Percentiles rank a stretch among this genome's conserved stretches.
These are phyloP conservation scores for Aspergillus piperis DNA, from an alignment of 2,329 filamentous ascomycete genomes.

Conservation along the genomic window DNA sequence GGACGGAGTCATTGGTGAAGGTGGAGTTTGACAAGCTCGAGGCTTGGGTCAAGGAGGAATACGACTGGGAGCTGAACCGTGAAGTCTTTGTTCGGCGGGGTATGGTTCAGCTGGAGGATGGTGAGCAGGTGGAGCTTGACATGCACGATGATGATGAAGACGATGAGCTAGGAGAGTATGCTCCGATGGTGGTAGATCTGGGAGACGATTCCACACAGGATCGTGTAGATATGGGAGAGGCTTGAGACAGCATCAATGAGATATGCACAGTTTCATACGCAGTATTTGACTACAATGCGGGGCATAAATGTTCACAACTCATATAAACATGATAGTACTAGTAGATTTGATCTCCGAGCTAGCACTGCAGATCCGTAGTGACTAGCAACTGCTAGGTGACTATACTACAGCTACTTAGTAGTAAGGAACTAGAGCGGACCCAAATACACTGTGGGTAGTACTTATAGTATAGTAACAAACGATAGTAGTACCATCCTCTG, in stretches of 20 bases:
- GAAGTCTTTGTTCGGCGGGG: constrained; percentile 58
- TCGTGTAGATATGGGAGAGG: neutral
- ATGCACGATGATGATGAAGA: constrained; percentile 62
- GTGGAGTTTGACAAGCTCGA: constrained; percentile 59
- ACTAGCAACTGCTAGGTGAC: too few relatives aligned
- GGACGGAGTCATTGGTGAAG: constrained; percentile 45
- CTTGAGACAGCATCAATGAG: neutral
- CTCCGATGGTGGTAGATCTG: constrained; percentile 60
- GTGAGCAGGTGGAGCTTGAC: constrained; percentile 63
- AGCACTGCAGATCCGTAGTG: too few relatives aligned
- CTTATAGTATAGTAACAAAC: too few relatives aligned
- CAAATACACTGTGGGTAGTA: too few relatives aligned
- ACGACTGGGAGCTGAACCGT: constrained; percentile 59
- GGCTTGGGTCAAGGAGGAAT: constrained; percentile 55
- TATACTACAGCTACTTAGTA: too few relatives aligned
- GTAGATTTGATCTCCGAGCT: too few relatives aligned
- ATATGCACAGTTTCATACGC: too few relatives aligned
- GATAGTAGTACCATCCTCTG: too few relatives aligned
- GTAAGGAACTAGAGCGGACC: too few relatives aligned
- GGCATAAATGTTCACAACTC: too few relatives aligned
- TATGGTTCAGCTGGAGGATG: constrained; percentile 63
- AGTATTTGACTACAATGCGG: too few relatives aligned
- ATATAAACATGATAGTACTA: too few relatives aligned
- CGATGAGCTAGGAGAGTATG: constrained; percentile 66
- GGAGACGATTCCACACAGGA: constrained; percentile 20